phyloP scores from a whole-genome alignment of 208 protist genomes.

The Endotrypanum monterogeii region DNA sequence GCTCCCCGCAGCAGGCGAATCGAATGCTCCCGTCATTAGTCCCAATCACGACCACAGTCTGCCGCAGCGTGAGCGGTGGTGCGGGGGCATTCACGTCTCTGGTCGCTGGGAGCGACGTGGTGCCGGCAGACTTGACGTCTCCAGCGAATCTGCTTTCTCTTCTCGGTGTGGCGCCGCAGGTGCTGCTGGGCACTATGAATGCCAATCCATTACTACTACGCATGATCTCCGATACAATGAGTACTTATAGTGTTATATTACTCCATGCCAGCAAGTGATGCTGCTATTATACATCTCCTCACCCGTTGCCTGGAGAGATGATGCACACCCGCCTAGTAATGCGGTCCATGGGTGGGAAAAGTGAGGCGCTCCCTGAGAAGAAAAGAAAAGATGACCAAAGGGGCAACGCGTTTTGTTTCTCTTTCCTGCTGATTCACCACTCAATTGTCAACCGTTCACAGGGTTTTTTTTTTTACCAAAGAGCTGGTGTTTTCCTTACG shows the following conservation, averaged over 20 bases:
- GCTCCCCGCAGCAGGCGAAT: conserved; percentile 66
- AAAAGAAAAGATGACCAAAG: not conserved
- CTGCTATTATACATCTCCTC: not conserved
- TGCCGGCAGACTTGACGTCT: conserved; percentile 40
- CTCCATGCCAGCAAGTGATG: conserved; percentile 12
- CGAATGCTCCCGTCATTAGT: conserved; percentile 82
- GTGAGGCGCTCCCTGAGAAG: not conserved
- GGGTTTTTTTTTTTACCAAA: not conserved
- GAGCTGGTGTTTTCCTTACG: not conserved
- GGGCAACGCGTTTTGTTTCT: not conserved
- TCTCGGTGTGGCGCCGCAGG: conserved; percentile 56
- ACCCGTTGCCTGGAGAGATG: not conserved
- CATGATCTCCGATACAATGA: conserved; percentile 92
- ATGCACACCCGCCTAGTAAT: not conserved
- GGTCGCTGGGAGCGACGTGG: conserved; percentile 29
- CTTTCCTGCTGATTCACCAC: not conserved
- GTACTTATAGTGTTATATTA: conserved; percentile 90
- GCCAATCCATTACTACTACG: conserved; percentile 70
- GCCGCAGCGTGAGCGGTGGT: conserved; percentile 38
- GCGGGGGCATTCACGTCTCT: conserved; percentile 29
- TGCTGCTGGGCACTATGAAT: conserved; percentile 49
- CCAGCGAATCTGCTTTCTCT: conserved; percentile 49
- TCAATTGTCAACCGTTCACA: not conserved
- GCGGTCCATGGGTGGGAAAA: not conserved
- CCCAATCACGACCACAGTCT: conserved; percentile 37